A percentile compares a stretch with the other conserved stretches of the same genome.
phyloP scores from a whole-genome alignment of 2,329 filamentous ascomycete genomes.

The Coniochaeta pulveracea region DNA sequence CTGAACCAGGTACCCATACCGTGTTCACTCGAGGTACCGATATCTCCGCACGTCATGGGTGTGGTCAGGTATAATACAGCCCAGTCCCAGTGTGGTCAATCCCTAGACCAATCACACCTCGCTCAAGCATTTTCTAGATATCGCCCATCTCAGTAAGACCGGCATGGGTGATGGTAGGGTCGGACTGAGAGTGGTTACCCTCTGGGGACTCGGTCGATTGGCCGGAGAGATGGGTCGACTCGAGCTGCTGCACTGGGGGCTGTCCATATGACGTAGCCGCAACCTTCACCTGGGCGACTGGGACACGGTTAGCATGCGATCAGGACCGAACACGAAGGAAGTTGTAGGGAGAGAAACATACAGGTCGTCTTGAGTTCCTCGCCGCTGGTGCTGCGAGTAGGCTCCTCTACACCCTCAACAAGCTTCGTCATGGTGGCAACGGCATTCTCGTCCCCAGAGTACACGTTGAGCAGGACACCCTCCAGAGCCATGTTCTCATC shows the following conservation, averaged over 20 bases:
- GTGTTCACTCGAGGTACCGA: too few relatives aligned
- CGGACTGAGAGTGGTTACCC: slow-evolving; percentile 28
- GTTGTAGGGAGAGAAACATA: slow-evolving; percentile 22
- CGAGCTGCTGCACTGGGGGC: slow-evolving; percentile 15
- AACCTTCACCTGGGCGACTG: slow-evolving; percentile 49
- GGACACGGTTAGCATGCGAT: slow-evolving; percentile 13
- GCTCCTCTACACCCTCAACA: slow-evolving; percentile 59
- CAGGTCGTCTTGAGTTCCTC: slow-evolving; percentile 59
- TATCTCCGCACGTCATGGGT: too few relatives aligned
- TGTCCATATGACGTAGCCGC: slow-evolving; percentile 39
- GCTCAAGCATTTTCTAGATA: too few relatives aligned
- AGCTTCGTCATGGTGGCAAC: slow-evolving; percentile 68
- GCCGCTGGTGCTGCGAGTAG: slow-evolving; percentile 52
- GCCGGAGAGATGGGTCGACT: slow-evolving; percentile 6
- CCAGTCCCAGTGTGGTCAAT: too few relatives aligned
- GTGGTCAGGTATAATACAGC: too few relatives aligned
- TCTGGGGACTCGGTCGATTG: slow-evolving; percentile 18
- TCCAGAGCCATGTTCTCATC: slow-evolving; percentile 76
- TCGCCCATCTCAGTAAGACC: slow-evolving; percentile 56
- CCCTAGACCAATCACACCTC: too few relatives aligned
- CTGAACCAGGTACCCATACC: too few relatives aligned
- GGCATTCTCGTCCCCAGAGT: slow-evolving; percentile 64
- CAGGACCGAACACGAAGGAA: not conserved
- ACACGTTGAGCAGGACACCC: slow-evolving; percentile 66
- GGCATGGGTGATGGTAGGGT: slow-evolving; percentile 57